These are phyloP conservation scores for Nakazawaea wickerhamii DNA, from an alignment of 805 yeast genomes.

Conservation along the genomic window DNA sequence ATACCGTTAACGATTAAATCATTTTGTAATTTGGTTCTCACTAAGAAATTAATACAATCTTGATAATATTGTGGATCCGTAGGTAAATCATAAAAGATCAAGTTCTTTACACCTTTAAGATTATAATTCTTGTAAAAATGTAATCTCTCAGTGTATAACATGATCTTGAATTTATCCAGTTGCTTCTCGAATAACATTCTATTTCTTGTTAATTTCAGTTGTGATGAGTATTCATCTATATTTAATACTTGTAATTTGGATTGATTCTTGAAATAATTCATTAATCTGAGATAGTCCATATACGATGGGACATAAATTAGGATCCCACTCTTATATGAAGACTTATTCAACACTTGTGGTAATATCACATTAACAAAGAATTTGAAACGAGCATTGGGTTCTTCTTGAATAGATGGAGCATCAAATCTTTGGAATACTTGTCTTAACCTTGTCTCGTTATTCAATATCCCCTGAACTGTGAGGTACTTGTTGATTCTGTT, in stretches of 20 bases:
- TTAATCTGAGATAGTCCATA: conserved; percentile 75
- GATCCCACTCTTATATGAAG: conserved; percentile 67
- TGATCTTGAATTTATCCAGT: conserved; percentile 48
- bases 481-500: conserved; percentile 47
- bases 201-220: conserved; percentile 63
- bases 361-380: conserved; percentile 68
- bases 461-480: conserved; percentile 24
- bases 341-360: conserved; percentile 62
- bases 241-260: conserved; percentile 64
- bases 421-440: conserved; percentile 73
- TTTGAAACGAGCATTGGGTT: conserved; percentile 80
- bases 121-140: conserved; percentile 89
- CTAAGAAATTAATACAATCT: conserved; percentile 68
- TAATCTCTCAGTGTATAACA: conserved; percentile 90
- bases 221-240: conserved; percentile 78
- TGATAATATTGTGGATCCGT: conserved; percentile 77
- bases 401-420: conserved; percentile 47
- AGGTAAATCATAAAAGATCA: conserved; percentile 81
- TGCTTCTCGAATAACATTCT: conserved; percentile 65
- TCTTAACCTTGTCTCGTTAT: conserved; percentile 42
- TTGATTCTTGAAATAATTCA: conserved; percentile 59
- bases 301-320: conserved; percentile 81
- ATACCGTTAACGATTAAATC: conserved; percentile 21
- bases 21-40: conserved; percentile 35
- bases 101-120: conserved; percentile 75